A percentile compares a stretch with the other conserved stretches of the same genome.
phyloP scores from a whole-genome alignment of 2,329 filamentous ascomycete species.

The Ophiostoma sp. region DNA sequence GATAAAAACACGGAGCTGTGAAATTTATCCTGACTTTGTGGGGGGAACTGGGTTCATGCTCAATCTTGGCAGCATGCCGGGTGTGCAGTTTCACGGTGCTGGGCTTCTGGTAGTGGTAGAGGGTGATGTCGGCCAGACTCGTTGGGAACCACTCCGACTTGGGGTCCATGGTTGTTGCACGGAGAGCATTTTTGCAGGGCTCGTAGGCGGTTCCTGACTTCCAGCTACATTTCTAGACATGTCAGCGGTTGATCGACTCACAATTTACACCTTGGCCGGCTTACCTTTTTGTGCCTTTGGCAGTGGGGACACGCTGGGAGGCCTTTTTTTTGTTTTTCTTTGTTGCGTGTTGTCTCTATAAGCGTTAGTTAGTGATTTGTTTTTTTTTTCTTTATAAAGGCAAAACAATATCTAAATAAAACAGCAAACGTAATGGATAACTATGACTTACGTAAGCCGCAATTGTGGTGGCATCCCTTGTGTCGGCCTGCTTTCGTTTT shows the following conservation, averaged over 20 bases:
- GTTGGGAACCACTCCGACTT: neutral
- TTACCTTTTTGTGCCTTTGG: neutral
- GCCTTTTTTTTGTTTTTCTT: neutral
- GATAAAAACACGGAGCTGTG: too few species aligned
- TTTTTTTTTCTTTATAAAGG: too few species aligned
- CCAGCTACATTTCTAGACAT: neutral
- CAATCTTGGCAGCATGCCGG: too few species aligned
- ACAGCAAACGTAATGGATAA: too few species aligned
- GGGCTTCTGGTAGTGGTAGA: neutral
- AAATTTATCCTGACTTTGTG: too few species aligned
- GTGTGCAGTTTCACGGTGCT: too few species aligned
- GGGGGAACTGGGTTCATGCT: too few species aligned
- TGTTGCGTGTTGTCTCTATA: neutral
- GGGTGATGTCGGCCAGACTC: neutral
- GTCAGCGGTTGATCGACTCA: neutral
- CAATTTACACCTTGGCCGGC: neutral
- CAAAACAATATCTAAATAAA: neutral
- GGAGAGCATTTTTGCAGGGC: neutral
- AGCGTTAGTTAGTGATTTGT: too few species aligned
- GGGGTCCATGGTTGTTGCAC: neutral
- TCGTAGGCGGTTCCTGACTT: neutral
- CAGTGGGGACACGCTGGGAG: neutral
- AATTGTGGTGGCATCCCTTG: neutral
- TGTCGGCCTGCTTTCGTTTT: neutral
- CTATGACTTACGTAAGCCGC: neutral